Base-by-base conservation (phyloP, 169 alveolate species). In the Perkinsus olseni region DNA sequence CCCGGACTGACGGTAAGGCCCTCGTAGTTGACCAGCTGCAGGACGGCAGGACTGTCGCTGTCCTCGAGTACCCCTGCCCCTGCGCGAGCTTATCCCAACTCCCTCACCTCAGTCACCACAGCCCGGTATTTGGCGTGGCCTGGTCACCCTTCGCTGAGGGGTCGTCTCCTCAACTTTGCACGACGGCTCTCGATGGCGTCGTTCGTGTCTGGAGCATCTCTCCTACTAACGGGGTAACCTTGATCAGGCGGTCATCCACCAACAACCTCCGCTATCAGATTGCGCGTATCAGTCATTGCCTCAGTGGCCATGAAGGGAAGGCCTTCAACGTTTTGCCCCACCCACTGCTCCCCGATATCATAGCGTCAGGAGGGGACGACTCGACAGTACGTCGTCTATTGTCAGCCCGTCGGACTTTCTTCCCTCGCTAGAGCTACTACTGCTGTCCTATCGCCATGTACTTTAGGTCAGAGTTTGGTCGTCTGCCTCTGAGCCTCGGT, bases 291-390 rank as follows among this genome's bases (percentile, higher is more conserved):
- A 17, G 24, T 45, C 62, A 45, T 17, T 45, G 62, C 17, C 62
- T 94, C 11, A 8, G 39, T 31, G 95, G 95, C 37, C 96, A 95
- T 37, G 48, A 82, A 8, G 96, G 92, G 13, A 92, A 91, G 39
- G 93, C 94, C 0, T 94, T 96, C 51, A 91, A 93, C 74, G 48
- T 94, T 31, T 74, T 91, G 28, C 95, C 93, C 92, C 95, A 95
- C 92, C 97, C 97, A 31, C 38, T 3, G 0, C 92, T 92, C 48
- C 90, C 62, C 38, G 95, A n/a, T 94, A 38, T 95, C 20, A 91
- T 96, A 0, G 97, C 97, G n/a, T 74, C 96, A 11, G 94, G 95
- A 0, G 91, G 94, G 40, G 95, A 95, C 50, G 97, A 96, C 48
- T 24, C 45, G 24, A 48, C 93, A 21, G 93, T 45, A 45, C 62